Evolutionary conservation across 1,139 yeast species (phyloP), one percentile per base, ranked within the genome.

Genomic region (Barnettozyma hawaiiensis): DNA sequence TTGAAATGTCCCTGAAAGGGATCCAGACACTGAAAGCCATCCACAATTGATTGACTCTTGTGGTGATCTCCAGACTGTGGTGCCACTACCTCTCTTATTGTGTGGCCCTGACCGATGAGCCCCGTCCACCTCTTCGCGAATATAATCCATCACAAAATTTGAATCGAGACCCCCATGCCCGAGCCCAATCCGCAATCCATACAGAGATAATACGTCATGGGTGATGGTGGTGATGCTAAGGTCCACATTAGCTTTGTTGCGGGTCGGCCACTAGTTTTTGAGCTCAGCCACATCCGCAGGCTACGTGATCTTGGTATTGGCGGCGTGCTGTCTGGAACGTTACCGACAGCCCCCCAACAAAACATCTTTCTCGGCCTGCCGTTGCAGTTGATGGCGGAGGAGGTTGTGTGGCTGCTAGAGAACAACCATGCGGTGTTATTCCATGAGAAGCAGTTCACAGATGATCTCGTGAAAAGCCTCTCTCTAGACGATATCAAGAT

Each of bases 341-440:
- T 92, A 31, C 85, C 96, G 0, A 73, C 78, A 38, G 89, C 90
- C 18, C 95, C 97, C 2, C 98, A 92, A 61, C 98, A 92, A 56
- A 90, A 87, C 57, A 70, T 82, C 32, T 84, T 90, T 57, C 69
- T 86, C 41, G 95, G 96, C 1, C 66, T 90, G 4, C 98, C 98
- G 0, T 64, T 90, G 41, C 77, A 79, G 53, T 67, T 92, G 37
- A 74, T 78, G 65, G 63, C 76, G 0, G 95, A 85, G 62, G 97
- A 92, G 54, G 76, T 81, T 0, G 49, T 79, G 11, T 85, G 86
- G 78, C 65, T 87, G 31, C 67, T 82, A 4, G 66, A 69, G 10
- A 59, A 66, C 2, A 68, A 67, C 0, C 57, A 64, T 35, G 80
- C 69, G 0, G 49, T 56, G 8, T 49, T 78, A 16, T 64, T 68